These are phyloP conservation scores for peach (Prunus persica) DNA, from an alignment of 306 rosid species.

Conservation along the genomic window DNA sequence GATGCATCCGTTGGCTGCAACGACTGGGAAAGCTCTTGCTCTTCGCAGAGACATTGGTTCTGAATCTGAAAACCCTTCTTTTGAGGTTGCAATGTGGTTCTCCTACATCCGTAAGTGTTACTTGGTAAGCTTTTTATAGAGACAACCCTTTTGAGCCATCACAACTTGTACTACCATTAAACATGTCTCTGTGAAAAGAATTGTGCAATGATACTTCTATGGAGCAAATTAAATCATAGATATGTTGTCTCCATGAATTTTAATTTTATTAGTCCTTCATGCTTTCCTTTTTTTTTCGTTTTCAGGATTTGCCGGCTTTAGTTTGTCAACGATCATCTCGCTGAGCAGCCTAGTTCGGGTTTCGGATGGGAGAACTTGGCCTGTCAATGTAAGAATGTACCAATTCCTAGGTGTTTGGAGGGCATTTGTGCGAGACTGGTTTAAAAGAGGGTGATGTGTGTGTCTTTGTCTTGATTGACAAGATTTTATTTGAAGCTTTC, in stretches of 20 bases:
- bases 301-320: background rate
- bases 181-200: background rate
- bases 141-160: background rate
- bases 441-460: constrained; percentile 14
- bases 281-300: background rate
- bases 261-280: background rate
- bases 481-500: background rate
- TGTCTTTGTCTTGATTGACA: background rate
- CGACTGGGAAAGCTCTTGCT: background rate
- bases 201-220: background rate
- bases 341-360: background rate
- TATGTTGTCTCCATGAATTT: background rate
- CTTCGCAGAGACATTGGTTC: background rate
- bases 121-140: background rate
- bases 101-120: background rate
- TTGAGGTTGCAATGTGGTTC: background rate
- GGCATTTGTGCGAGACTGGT: background rate
- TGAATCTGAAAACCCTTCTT: background rate
- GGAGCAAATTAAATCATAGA: background rate
- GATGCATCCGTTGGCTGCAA: too few species aligned
- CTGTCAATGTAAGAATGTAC: background rate
- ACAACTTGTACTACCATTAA: background rate
- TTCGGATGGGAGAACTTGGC: background rate
- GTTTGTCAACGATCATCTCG: background rate
- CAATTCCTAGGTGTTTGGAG: too few species aligned